phyloP scores from a whole-genome alignment of 2,329 filamentous ascomycete species.

The Purpureocillium takamizusanense region DNA sequence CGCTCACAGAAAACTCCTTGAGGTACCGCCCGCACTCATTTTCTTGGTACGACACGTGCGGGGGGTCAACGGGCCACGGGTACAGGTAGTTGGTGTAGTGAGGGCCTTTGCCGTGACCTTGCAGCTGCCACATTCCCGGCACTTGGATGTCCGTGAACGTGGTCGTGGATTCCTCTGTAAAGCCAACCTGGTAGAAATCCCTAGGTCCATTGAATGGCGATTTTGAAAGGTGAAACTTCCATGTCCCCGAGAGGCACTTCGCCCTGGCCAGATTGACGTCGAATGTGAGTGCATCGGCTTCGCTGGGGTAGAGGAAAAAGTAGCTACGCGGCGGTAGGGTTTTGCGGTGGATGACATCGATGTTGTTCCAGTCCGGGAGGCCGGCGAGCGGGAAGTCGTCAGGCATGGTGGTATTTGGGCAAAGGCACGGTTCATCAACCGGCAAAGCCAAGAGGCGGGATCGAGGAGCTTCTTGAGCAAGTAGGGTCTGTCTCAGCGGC shows the following conservation, averaged over 20 bases:
- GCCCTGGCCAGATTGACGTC: slow-evolving; percentile 29
- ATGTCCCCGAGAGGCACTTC: slow-evolving; percentile 40
- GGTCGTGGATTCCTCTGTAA: slow-evolving; percentile 23
- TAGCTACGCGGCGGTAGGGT: slow-evolving; percentile 47
- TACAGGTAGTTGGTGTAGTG: slow-evolving; percentile 64
- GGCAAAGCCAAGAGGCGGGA: no score
- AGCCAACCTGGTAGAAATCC: slow-evolving; percentile 24
- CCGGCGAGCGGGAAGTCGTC: slow-evolving; percentile 4
- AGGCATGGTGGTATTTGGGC: background rate
- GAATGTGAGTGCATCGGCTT: slow-evolving; percentile 36
- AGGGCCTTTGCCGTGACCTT: slow-evolving; percentile 53
- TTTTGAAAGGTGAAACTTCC: slow-evolving; percentile 41
- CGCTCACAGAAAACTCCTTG: slow-evolving; percentile 43
- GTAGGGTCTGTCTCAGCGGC: no score
- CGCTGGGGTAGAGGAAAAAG: slow-evolving; percentile 43
- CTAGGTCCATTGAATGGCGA: slow-evolving; percentile 36
- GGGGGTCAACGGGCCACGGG: slow-evolving; percentile 59
- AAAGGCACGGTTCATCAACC: background rate
- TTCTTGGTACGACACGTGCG: slow-evolving; percentile 53
- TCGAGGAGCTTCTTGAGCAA: no score
- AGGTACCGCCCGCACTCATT: slow-evolving; percentile 58
- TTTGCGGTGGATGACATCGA: slow-evolving; percentile 49
- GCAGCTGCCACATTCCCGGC: slow-evolving; percentile 63
- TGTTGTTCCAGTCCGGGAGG: slow-evolving; percentile 53
- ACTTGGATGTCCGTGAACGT: slow-evolving; percentile 39